These are phyloP conservation scores for Adansonia grandidieri DNA, from an alignment of 441 rosid species.

Conservation along the genomic window DNA sequence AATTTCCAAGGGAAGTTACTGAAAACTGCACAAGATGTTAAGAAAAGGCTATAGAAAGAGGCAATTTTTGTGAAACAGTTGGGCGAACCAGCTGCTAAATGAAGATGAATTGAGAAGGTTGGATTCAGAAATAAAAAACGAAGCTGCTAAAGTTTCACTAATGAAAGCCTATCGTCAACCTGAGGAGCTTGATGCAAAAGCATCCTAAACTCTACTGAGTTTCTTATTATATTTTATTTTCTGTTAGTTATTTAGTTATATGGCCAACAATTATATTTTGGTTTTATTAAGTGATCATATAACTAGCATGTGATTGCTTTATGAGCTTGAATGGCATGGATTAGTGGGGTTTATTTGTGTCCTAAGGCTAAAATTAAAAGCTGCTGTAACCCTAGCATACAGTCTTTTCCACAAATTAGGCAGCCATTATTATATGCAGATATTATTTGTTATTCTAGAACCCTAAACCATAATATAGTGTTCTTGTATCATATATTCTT, in stretches of 20 bases:
- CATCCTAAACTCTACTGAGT: slow-evolving; percentile 5
- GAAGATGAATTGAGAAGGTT: slow-evolving; percentile 4
- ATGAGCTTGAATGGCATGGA: neutral
- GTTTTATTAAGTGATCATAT: neutral
- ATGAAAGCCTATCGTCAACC: slow-evolving; percentile 11
- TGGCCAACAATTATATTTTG: slow-evolving; percentile 8
- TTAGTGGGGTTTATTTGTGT: slow-evolving; percentile 9
- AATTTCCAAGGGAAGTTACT: neutral
- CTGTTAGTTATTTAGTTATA: slow-evolving; percentile 2
- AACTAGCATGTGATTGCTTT: neutral
- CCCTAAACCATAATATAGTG: neutral
- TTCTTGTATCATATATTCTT: neutral
- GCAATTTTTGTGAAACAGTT: slow-evolving; percentile 8
- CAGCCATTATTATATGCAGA: neutral
- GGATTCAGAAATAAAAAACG: slow-evolving; percentile 4
- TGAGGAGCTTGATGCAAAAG: neutral
- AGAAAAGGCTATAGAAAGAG: slow-evolving; percentile 3
- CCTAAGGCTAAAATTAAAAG: neutral
- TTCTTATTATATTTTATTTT: neutral
- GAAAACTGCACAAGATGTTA: neutral
- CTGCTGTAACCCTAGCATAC: neutral
- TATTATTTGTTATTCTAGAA: neutral
- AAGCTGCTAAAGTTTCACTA: slow-evolving; percentile 4
- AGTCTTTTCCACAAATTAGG: slow-evolving; percentile 13
- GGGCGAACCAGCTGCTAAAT: slow-evolving; percentile 4